Base-by-base conservation (phyloP, 2,329 filamentous ascomycete species). In the Didymella glomerata region DNA sequence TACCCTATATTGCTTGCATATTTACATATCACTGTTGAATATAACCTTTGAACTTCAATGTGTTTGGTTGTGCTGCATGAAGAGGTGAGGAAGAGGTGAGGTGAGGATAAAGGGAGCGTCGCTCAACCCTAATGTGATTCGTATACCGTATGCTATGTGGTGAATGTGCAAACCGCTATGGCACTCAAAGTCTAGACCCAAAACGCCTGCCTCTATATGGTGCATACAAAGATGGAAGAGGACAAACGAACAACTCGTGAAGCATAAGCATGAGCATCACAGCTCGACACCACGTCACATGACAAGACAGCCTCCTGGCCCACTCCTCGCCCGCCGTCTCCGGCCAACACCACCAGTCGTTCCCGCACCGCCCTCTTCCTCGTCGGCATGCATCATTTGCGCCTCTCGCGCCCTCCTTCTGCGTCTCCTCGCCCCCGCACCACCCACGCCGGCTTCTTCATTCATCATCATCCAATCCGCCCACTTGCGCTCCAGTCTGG, bases 391-490 rank as follows among this genome's bases (percentile, higher is more conserved):
- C 66, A 92, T 82, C 73, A 89, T 83, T 72, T 92, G 89, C 5
- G 93, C 92, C 74, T 96, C 92, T 46, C 93, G 85, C 2, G 92
- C 92, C 59, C 93, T 84, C 48, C 93, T 84, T 63, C 93, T 83
- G 58, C 93, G 82, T 52, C 93, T 83, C 53, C 93, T 83, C 2
- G 85, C 81, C 6, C 90, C 88, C 1, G 73, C 68, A 2, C 89
- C 92, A 2, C 80, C 82, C 2, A 85, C 85, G 2, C 89, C 90
- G 0, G 90, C 91, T 74, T 97, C 94, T 76, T 97, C 92, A 49
- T 86, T 91, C 16, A 91, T 88, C 79, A 96, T 91, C 93, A 97
- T 97, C 76, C 92, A 96, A 54, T 96, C 90, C 0, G 90, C 90
- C 94, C 94, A 98, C 75, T 94, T 96, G 64, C 88, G 85, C 81